A percentile compares a stretch with the other conserved stretches of the same genome.
phyloP scores from a whole-genome alignment of 73 alveolate genomes.

The Paramecium biaurelia region DNA sequence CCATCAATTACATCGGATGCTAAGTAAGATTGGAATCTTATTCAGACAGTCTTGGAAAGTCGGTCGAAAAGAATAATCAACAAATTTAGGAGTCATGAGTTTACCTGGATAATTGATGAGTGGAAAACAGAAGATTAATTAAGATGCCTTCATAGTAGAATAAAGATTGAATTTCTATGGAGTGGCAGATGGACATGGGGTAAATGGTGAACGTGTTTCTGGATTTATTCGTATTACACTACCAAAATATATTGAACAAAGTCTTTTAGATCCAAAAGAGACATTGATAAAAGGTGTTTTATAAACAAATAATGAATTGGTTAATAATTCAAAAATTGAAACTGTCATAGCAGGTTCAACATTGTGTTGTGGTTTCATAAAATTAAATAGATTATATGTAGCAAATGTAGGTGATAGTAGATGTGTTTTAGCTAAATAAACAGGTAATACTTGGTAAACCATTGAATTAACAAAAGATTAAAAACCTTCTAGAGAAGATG shows the following conservation, averaged over 20 bases:
- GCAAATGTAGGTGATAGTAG: constrained; percentile 61
- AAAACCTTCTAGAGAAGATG: constrained; percentile 73
- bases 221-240: constrained; percentile 11
- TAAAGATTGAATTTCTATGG: constrained; percentile 25
- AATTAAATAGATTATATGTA: neutral
- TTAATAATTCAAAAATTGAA: constrained; percentile 22
- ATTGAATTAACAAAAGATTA: constrained; percentile 71
- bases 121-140: neutral
- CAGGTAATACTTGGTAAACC: constrained; percentile 63
- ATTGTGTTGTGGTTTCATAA: constrained; percentile 27
- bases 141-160: constrained; percentile 19
- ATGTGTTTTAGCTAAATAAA: constrained; percentile 25
- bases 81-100: constrained; percentile 13
- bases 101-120: constrained; percentile 5
- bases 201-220: constrained; percentile 30
- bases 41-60: constrained; percentile 35
- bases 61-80: neutral
- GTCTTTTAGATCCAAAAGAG: neutral
- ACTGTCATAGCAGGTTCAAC: constrained; percentile 54
- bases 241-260: neutral
- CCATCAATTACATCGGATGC: neutral
- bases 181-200: constrained; percentile 50
- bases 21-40: neutral
- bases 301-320: neutral
- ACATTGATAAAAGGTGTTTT: neutral